These are phyloP conservation scores for Wickerhamomyces subpelliculosus DNA, from an alignment of 805 yeast species.

Conservation along the genomic window DNA sequence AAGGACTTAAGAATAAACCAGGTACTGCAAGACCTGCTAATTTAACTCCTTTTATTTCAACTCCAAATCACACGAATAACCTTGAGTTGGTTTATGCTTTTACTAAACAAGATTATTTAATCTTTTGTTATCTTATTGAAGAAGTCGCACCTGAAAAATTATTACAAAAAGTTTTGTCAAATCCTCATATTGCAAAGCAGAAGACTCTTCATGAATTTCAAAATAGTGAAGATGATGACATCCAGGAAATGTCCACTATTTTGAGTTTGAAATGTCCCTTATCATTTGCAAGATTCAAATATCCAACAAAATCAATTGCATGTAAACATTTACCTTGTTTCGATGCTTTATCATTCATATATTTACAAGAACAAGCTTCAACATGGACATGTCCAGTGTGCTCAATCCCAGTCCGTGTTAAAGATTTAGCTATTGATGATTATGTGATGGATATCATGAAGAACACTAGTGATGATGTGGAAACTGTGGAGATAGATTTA, in stretches of 20 bases:
- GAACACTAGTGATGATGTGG: slow-evolving; percentile 46
- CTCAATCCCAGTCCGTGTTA: slow-evolving; percentile 39
- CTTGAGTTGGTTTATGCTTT: slow-evolving; percentile 54
- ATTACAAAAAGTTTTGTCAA: slow-evolving; percentile 30
- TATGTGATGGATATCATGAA: slow-evolving; percentile 58
- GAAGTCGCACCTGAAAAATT: slow-evolving; percentile 34
- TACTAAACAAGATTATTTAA: slow-evolving; percentile 40
- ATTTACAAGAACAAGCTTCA: slow-evolving; percentile 72
- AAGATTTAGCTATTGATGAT: slow-evolving; percentile 67
- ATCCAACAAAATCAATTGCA: slow-evolving; percentile 62
- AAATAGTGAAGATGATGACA: slow-evolving; percentile 57
- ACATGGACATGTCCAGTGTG: slow-evolving; percentile 91
- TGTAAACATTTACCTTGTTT: slow-evolving; percentile 87
- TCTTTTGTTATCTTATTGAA: slow-evolving; percentile 57
- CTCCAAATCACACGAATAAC: slow-evolving; percentile 28
- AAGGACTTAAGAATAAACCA: slow-evolving; percentile 68
- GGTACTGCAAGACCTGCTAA: slow-evolving; percentile 85
- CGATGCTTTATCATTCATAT: slow-evolving; percentile 69
- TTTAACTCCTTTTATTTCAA: slow-evolving; percentile 44
- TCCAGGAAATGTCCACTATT: slow-evolving; percentile 58
- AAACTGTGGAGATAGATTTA: slow-evolving; percentile 55
- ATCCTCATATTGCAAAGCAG: slow-evolving; percentile 46
- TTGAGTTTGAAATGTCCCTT: slow-evolving; percentile 75
- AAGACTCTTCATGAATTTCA: slow-evolving; percentile 44
- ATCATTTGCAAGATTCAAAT: slow-evolving; percentile 57